These are phyloP conservation scores for Suhomyces terraborum DNA, from an alignment of 1,139 yeast species.

Conservation along the genomic window DNA sequence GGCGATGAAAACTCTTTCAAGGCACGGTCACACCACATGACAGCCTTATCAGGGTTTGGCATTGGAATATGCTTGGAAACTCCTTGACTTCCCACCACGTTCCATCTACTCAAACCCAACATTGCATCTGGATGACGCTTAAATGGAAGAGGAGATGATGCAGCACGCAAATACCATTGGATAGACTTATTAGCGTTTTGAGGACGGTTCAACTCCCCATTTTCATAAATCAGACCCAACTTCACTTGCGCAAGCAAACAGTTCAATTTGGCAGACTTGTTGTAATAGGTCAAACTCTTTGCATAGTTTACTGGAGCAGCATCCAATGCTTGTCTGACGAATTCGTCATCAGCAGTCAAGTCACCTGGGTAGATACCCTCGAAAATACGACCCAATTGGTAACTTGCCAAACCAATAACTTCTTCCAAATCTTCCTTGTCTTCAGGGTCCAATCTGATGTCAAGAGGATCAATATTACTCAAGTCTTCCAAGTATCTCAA, in stretches of 20 bases:
- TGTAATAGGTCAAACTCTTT: constrained; percentile 68
- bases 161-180: constrained; percentile 88
- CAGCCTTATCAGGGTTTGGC: constrained; percentile 76
- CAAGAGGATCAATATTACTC: constrained; percentile 38
- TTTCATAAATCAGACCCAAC: constrained; percentile 84
- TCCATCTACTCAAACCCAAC: constrained; percentile 91
- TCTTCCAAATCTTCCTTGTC: constrained; percentile 47
- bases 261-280: constrained; percentile 74
- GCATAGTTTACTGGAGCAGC: constrained; percentile 52
- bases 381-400: constrained; percentile 66
- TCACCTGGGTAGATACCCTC: constrained; percentile 65
- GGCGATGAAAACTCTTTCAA: constrained; percentile 71
- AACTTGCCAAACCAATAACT: constrained; percentile 45
- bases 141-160: constrained; percentile 50
- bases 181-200: constrained; percentile 74
- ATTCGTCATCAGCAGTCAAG: constrained; percentile 39
- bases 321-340: constrained; percentile 37
- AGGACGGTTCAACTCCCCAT: constrained; percentile 71
- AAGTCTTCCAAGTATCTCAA: constrained; percentile 42
- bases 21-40: constrained; percentile 86
- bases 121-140: constrained; percentile 84
- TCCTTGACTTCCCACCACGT: constrained; percentile 76
- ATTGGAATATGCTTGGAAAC: constrained; percentile 52
- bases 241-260: constrained; percentile 84
- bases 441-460: constrained; percentile 38